Evolutionary conservation across 2,329 filamentous ascomycete genomes (phyloP).

Genomic region (Neonectria faginata): DNA sequence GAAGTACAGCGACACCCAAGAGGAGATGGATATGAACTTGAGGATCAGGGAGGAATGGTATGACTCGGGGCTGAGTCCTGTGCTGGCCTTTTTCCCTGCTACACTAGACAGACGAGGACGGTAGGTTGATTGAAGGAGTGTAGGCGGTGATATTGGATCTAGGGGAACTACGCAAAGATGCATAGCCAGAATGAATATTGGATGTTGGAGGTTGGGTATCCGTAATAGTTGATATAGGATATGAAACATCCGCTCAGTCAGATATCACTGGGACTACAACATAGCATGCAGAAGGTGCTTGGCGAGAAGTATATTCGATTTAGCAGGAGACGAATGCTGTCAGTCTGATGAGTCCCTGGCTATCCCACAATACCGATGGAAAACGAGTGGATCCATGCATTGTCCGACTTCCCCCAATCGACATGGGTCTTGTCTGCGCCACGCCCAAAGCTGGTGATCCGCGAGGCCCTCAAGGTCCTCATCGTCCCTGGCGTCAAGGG

Average conservation of each 20-base stretch:
- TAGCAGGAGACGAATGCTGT: constrained; percentile 2
- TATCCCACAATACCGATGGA: constrained; percentile 2
- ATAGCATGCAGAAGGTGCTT: constrained; percentile 1
- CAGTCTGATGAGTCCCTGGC: constrained; percentile 14
- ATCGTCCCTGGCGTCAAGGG: constrained; percentile 26
- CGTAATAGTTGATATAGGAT: not conserved
- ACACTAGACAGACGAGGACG: constrained; percentile 2
- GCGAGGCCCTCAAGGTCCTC: constrained; percentile 44
- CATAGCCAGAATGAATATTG: not conserved
- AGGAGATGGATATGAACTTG: not conserved
- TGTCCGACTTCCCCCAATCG: constrained; percentile 25
- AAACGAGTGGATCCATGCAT: constrained; percentile 42
- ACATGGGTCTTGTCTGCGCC: constrained; percentile 13
- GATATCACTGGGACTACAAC: not conserved
- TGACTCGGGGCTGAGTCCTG: constrained; percentile 44
- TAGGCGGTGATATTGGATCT: not conserved
- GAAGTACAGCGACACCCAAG: constrained; percentile 25
- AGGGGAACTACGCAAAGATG: no score
- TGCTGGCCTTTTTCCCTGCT: constrained; percentile 49
- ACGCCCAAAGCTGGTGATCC: constrained; percentile 21
- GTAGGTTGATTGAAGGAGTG: not conserved
- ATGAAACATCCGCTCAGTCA: not conserved
- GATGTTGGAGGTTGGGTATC: no score
- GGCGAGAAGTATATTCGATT: constrained; percentile 14
- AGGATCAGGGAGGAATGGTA: constrained; percentile 10